Evolutionary conservation across 1,284 basidiomycete species (phyloP).

Genomic region (Ustilago crameri): DNA sequence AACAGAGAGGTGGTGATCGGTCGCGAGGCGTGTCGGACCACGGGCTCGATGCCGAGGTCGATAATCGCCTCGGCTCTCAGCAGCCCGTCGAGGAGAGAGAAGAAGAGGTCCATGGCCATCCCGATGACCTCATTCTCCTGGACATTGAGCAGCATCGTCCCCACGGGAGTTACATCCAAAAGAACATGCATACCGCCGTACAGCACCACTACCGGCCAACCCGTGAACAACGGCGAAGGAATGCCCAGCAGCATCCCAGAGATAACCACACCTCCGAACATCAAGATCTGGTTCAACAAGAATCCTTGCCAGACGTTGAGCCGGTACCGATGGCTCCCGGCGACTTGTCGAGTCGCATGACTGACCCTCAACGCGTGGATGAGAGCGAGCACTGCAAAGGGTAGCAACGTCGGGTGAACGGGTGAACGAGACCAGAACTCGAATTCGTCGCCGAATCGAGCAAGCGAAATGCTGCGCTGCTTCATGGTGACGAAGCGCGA

Average conservation of each 20-base stretch:
- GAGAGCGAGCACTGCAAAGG: slow-evolving; percentile 39
- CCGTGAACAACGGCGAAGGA: slow-evolving; percentile 46
- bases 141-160: slow-evolving; percentile 20
- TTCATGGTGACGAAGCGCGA: slow-evolving; percentile 3
- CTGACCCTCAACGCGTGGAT: slow-evolving; percentile 54
- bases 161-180: slow-evolving; percentile 21
- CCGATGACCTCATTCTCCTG: slow-evolving; percentile 22
- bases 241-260: slow-evolving; percentile 39
- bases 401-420: slow-evolving; percentile 32
- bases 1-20: slow-evolving; percentile 42
- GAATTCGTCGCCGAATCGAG: slow-evolving; percentile 16
- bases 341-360: slow-evolving; percentile 52
- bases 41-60: slow-evolving; percentile 43
- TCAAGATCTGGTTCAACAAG: slow-evolving; percentile 53
- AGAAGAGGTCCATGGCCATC: slow-evolving; percentile 39
- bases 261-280: slow-evolving; percentile 52
- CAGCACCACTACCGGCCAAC: slow-evolving; percentile 43
- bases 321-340: slow-evolving; percentile 31
- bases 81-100: slow-evolving; percentile 50
- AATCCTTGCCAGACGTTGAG: slow-evolving; percentile 51
- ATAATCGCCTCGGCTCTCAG: slow-evolving; percentile 58
- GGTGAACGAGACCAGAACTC: slow-evolving; percentile 18
- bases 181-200: slow-evolving; percentile 52
- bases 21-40: slow-evolving; percentile 37
- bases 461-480: slow-evolving; percentile 6